Evolutionary conservation across 2,329 filamentous ascomycete genomes (phyloP).

Genomic region (Mollisia scopiformis): DNA sequence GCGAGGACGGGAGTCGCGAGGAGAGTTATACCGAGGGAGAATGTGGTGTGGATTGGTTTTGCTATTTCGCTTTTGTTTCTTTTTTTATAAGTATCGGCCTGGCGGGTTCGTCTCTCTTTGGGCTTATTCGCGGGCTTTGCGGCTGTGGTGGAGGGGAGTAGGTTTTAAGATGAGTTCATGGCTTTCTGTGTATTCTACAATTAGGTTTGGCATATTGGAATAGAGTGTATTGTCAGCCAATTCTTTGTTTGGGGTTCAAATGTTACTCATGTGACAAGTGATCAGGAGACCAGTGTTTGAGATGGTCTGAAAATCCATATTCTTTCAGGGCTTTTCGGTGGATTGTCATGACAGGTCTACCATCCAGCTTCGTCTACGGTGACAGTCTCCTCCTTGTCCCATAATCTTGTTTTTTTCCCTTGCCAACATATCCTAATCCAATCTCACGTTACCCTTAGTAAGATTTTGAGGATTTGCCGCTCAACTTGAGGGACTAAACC

Average conservation of each 20-base stretch:
- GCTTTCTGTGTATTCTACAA: neutral
- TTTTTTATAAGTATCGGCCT: constrained; percentile 23
- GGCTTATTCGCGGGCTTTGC: constrained; percentile 19
- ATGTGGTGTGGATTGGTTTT: constrained; percentile 8
- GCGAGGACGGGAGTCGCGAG: neutral
- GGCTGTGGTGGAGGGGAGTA: neutral
- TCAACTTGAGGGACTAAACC: too few relatives aligned
- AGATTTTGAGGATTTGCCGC: too few relatives aligned
- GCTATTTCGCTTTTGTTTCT: constrained; percentile 17
- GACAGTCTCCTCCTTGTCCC: too few relatives aligned
- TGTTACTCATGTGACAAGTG: neutral
- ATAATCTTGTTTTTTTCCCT: too few relatives aligned
- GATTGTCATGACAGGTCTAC: too few relatives aligned
- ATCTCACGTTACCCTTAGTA: too few relatives aligned
- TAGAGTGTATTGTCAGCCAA: neutral
- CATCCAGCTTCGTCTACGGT: too few relatives aligned
- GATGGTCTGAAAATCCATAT: too few relatives aligned
- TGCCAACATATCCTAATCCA: too few relatives aligned
- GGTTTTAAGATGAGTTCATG: neutral
- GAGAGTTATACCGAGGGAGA: neutral
- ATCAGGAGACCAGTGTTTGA: neutral
- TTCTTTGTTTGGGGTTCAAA: too few relatives aligned
- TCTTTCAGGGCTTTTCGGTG: too few relatives aligned
- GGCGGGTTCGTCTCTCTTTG: constrained; percentile 1
- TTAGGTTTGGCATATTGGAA: neutral